Conservation (phyloP, 1,284 basidiomycete species). For the Puccinia hordei region DNA sequence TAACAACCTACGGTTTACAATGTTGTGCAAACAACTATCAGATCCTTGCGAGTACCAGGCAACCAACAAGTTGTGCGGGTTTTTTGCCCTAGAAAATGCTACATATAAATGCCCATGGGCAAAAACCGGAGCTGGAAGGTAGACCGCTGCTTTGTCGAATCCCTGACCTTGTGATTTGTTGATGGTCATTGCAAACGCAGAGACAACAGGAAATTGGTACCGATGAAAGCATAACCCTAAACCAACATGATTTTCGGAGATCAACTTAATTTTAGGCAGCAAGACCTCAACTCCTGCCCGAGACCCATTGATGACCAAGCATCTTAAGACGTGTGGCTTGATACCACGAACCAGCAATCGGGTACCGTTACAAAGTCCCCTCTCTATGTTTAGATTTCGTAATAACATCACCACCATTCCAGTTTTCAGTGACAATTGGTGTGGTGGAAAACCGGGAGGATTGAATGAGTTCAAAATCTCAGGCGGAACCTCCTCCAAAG, state of each 20-base stretch:
- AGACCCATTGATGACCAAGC: background rate
- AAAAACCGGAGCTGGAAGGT: conserved; percentile 56
- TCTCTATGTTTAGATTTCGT: background rate
- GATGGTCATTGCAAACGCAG: conserved; percentile 63
- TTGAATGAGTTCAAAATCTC: background rate
- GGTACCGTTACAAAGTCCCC: conserved; percentile 9
- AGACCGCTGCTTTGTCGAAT: conserved; percentile 57
- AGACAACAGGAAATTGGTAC: conserved; percentile 61
- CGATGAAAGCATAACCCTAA: conserved; percentile 54
- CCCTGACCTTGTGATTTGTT: conserved; percentile 64
- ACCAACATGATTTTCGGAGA: too few relatives aligned
- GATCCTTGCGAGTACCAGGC: too few relatives aligned
- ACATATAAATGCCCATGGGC: conserved; percentile 37
- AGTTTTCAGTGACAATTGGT: background rate
- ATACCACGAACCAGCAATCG: conserved; percentile 1
- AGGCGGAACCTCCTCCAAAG: background rate
- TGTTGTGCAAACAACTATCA: too few relatives aligned
- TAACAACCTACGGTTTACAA: too few relatives aligned
- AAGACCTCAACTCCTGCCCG: background rate
- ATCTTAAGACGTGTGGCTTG: background rate
- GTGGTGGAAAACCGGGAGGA: background rate
- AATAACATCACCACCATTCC: background rate
- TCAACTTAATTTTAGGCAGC: conserved; percentile 7
- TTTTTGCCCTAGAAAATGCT: conserved; percentile 12
- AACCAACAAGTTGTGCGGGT: too few relatives aligned